Percentiles rank a stretch among this genome's conserved stretches.
Conservation (phyloP, 768 basidiomycete genomes). For the Lentinula lateritia region DNA sequence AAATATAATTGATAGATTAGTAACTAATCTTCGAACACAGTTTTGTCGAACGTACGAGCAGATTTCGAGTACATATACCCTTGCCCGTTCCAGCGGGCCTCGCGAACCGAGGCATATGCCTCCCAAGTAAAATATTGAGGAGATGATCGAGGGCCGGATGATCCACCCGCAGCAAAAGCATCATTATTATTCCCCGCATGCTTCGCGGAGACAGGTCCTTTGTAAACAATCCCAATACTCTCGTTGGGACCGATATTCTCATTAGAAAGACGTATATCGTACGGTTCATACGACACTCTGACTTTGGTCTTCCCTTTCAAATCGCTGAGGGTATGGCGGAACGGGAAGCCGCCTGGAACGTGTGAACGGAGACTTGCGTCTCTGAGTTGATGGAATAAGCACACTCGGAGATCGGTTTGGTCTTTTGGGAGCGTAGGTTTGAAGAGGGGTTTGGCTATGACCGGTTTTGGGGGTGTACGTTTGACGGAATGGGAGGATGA, state of each 20-base stretch:
- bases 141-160: not conserved
- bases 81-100: slow-evolving; percentile 1
- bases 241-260: not conserved
- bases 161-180: not conserved
- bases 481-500: not conserved
- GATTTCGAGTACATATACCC: slow-evolving; percentile 9
- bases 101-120: slow-evolving; percentile 15
- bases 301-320: slow-evolving; percentile 1
- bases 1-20: not conserved
- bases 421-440: slow-evolving; percentile 1
- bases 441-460: not conserved
- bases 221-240: not conserved
- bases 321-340: slow-evolving; percentile 19
- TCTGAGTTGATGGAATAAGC: slow-evolving; percentile 18
- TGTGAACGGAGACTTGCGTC: slow-evolving; percentile 19
- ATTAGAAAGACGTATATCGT: slow-evolving; percentile 24
- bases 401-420: not conserved
- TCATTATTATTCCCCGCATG: slow-evolving; percentile 7
- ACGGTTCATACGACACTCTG: slow-evolving; percentile 22
- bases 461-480: not conserved
- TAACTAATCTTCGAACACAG: not conserved
- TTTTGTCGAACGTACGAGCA: slow-evolving; percentile 17
- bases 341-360: slow-evolving; percentile 32
- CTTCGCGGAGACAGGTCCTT: slow-evolving; percentile 19
- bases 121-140: slow-evolving; percentile 25